Evolutionary conservation across 257 asterid species (phyloP).

Genomic region (Capsicum chinense): DNA sequence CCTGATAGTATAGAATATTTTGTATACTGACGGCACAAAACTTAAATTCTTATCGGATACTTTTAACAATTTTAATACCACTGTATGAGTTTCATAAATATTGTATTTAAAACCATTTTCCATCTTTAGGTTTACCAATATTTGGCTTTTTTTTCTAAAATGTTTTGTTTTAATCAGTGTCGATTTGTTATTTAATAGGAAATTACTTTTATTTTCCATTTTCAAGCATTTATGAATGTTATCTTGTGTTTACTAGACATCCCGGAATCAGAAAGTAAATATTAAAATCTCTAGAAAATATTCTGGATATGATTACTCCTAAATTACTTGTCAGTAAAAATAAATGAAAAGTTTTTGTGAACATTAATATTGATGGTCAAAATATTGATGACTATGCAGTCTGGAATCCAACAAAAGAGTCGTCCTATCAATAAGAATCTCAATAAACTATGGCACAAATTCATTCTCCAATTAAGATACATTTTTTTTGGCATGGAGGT

Average conservation of each 20-base stretch:
- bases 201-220: background rate
- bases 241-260: background rate
- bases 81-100: background rate
- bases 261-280: background rate
- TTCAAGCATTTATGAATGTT: background rate
- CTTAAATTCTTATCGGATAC: background rate
- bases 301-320: background rate
- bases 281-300: background rate
- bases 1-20: too few species aligned
- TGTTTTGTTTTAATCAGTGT: background rate
- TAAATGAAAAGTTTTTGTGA: too few species aligned
- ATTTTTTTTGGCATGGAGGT: too few species aligned
- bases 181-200: too few species aligned
- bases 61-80: background rate
- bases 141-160: background rate
- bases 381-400: too few species aligned
- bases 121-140: background rate
- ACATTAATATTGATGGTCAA: too few species aligned
- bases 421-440: too few species aligned
- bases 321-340: too few species aligned
- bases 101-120: background rate
- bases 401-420: too few species aligned
- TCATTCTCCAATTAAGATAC: too few species aligned
- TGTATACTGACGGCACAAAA: too few species aligned
- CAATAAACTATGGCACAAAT: too few species aligned